These are phyloP conservation scores for Candida sanyaensis DNA, from an alignment of 1,139 yeast species.

Conservation along the genomic window DNA sequence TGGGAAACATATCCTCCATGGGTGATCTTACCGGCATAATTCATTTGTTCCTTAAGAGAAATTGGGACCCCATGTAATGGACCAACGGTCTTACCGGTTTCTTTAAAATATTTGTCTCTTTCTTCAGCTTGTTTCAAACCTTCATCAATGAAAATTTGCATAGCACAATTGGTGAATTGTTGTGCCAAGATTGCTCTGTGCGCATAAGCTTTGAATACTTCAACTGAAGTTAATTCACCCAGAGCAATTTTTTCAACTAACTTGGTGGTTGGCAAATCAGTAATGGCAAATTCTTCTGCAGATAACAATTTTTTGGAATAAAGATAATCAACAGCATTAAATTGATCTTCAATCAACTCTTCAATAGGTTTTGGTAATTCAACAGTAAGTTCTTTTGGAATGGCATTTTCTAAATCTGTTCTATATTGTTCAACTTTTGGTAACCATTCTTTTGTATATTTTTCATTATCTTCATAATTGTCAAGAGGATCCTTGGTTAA, in stretches of 20 bases:
- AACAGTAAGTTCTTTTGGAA: slow-evolving; percentile 42
- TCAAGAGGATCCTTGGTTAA: slow-evolving; percentile 18
- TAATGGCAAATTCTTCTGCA: slow-evolving; percentile 45
- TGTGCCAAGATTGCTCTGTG: slow-evolving; percentile 51
- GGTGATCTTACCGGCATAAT: slow-evolving; percentile 55
- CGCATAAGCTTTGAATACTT: slow-evolving; percentile 51
- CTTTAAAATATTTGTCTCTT: slow-evolving; percentile 28
- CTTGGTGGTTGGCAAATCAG: slow-evolving; percentile 41
- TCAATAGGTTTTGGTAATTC: slow-evolving; percentile 44
- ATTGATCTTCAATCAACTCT: slow-evolving; percentile 38
- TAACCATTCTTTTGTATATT: slow-evolving; percentile 33
- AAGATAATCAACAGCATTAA: slow-evolving; percentile 48
- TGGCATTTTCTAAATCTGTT: slow-evolving; percentile 38
- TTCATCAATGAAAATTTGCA: slow-evolving; percentile 37
- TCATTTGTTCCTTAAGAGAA: slow-evolving; percentile 56
- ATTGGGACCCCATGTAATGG: slow-evolving; percentile 43
- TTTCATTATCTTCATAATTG: slow-evolving; percentile 37
- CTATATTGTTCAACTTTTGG: slow-evolving; percentile 56
- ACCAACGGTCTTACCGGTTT: slow-evolving; percentile 27
- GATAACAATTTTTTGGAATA: slow-evolving; percentile 43
- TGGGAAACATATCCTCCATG: slow-evolving; percentile 64
- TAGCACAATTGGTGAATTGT: slow-evolving; percentile 41
- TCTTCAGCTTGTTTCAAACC: slow-evolving; percentile 29
- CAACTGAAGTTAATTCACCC: slow-evolving; percentile 39
- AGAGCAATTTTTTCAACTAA: slow-evolving; percentile 37